Evolutionary conservation across 768 basidiomycete species (phyloP).

Genomic region (Hemileccinum rubropunctum): DNA sequence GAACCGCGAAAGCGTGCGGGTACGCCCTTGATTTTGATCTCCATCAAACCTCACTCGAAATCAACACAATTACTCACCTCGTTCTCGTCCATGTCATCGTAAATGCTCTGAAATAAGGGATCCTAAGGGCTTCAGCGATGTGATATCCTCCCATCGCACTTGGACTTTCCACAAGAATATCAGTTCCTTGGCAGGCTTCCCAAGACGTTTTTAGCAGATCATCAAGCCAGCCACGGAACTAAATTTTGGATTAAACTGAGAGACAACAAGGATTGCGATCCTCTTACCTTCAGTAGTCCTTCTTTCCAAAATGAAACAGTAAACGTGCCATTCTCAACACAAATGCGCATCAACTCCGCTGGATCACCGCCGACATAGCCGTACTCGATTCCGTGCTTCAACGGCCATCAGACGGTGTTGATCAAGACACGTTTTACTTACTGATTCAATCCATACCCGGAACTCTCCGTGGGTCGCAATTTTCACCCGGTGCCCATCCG

Average conservation of each 20-base stretch:
- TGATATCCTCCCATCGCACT: slow-evolving; percentile 98
- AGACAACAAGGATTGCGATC: neutral
- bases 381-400: slow-evolving; percentile 92
- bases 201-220: slow-evolving; percentile 93
- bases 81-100: slow-evolving; percentile 99
- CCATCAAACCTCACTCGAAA: neutral
- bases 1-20: slow-evolving; percentile 97
- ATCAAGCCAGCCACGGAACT: slow-evolving; percentile 98
- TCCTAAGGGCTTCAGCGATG: slow-evolving; percentile 90
- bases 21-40: slow-evolving; percentile 60
- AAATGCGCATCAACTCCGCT: slow-evolving; percentile 96
- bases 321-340: slow-evolving; percentile 97
- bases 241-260: slow-evolving; percentile 9
- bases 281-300: slow-evolving; percentile 73
- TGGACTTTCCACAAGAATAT: slow-evolving; percentile 92
- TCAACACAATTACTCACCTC: slow-evolving; percentile 40
- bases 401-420: slow-evolving; percentile 8
- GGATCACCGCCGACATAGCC: slow-evolving; percentile 95
- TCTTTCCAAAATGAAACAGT: slow-evolving; percentile 95
- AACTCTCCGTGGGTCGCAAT: slow-evolving; percentile 98
- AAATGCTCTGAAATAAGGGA: slow-evolving; percentile 94
- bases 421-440: slow-evolving; percentile 39
- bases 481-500: slow-evolving; percentile 83
- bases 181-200: slow-evolving; percentile 94
- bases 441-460: slow-evolving; percentile 91